These are phyloP conservation scores for Gastrolobium villosum DNA, from an alignment of 306 rosid genomes.

Conservation along the genomic window DNA sequence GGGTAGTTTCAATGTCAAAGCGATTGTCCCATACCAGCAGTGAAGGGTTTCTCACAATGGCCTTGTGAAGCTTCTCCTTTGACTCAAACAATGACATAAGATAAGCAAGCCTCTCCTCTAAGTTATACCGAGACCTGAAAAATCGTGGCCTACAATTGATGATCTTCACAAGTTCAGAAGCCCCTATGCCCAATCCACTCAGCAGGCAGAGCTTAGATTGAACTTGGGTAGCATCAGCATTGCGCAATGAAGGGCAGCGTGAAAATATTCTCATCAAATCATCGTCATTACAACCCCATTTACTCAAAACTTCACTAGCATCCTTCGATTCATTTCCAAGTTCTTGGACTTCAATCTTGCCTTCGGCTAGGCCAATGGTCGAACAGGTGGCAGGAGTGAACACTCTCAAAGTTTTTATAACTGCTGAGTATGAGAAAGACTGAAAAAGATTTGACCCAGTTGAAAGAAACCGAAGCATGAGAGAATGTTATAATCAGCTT, in stretches of 20 bases:
- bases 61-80: conserved; percentile 64
- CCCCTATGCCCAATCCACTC: conserved; percentile 58
- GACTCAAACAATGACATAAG: conserved; percentile 71
- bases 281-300: conserved; percentile 75
- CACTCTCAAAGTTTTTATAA: conserved; percentile 11
- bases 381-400: conserved; percentile 64
- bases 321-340: conserved; percentile 20
- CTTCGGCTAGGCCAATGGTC: conserved; percentile 57
- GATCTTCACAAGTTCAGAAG: conserved; percentile 71
- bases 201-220: conserved; percentile 63
- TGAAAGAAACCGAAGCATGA: conserved; percentile 55
- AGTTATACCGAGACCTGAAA: conserved; percentile 50
- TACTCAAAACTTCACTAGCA: conserved; percentile 59
- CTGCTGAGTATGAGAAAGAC: not conserved
- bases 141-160: conserved; percentile 70
- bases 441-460: conserved; percentile 38
- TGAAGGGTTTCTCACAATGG: conserved; percentile 80
- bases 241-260: conserved; percentile 57
- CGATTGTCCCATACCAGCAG: conserved; percentile 57
- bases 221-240: conserved; percentile 52
- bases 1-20: conserved; percentile 50
- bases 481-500: not conserved
- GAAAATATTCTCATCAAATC: conserved; percentile 58
- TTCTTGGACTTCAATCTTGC: conserved; percentile 43
- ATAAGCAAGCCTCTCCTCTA: conserved; percentile 64